phyloP scores from a whole-genome alignment of 2,329 filamentous ascomycete genomes.

The Lithohypha guttulata region DNA sequence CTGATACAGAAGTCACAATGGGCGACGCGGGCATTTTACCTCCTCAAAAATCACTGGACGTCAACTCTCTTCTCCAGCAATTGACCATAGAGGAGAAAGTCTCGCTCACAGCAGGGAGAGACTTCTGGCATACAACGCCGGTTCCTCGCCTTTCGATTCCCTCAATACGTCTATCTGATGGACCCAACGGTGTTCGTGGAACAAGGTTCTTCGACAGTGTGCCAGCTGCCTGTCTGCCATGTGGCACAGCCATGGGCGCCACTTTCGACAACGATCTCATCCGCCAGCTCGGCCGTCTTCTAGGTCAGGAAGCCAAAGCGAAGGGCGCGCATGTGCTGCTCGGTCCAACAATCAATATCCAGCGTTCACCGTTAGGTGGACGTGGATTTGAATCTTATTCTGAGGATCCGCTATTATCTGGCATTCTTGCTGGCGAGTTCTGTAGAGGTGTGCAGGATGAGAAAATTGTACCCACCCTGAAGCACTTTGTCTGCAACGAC shows the following conservation, averaged over 20 bases:
- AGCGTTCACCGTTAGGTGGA: conserved; percentile 69
- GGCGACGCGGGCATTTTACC: no score
- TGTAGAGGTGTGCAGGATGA: conserved; percentile 63
- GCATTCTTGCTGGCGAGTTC: conserved; percentile 59
- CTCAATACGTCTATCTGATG: conserved; percentile 55
- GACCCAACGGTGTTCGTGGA: conserved; percentile 58
- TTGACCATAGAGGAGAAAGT: conserved; percentile 11
- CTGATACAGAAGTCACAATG: no score
- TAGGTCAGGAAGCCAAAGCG: conserved; percentile 64
- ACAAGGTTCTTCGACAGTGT: conserved; percentile 56
- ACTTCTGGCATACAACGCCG: conserved; percentile 58
- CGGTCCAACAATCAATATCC: conserved; percentile 68
- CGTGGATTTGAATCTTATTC: conserved; percentile 78
- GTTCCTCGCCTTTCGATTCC: conserved; percentile 53
- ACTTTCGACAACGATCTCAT: conserved; percentile 65
- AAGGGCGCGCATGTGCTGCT: conserved; percentile 63
- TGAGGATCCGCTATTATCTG: conserved; percentile 67
- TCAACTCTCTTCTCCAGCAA: no score
- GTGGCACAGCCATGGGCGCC: conserved; percentile 62
- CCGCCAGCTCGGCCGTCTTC: conserved; percentile 55
- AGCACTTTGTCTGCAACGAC: conserved; percentile 45
- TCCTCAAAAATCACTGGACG: no score
- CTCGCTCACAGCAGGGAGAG: conserved; percentile 34
- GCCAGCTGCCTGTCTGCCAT: conserved; percentile 52
- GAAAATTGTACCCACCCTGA: conserved; percentile 64